Evolutionary conservation across 371 early-diverging fungal genomes (phyloP), one percentile per base, ranked within the genome.

Genomic region (Saksenaea oblongispora): DNA sequence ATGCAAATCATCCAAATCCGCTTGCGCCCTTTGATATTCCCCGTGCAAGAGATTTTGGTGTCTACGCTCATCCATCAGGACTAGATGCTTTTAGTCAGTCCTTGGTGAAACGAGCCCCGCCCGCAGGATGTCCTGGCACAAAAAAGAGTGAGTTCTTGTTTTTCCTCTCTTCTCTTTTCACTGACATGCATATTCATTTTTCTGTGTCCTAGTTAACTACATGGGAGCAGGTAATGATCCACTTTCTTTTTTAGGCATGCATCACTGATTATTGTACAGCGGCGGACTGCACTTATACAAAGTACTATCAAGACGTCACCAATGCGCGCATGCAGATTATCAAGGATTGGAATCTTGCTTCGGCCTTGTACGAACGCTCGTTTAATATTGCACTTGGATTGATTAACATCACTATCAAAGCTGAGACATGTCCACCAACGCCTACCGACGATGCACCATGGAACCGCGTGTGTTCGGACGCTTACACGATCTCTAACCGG

Each of bases 321-420:
- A 73, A 73, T 10, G 92, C 91, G 42, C 77, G 90, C 42, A 80
- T 74, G 65, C 90, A 91, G 66, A 92, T 93, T 28, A 84, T 93
- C 62, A 86, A 84, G 57, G 82, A 90, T 60, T 92, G 89, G 84
- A 91, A 91, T 72, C 85, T 86, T 24, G 93, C 87, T 5, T 91
- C 93, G 18, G 85, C 82, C 2, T 86, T 93, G 4, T 98, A 96
- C 71, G 91, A 94, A 69, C 73, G 84, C 2, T 85, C 91, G 15
- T 94, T 98, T 73, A 96, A 97, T 69, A 84, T 98, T 13, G 84
- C 80, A 5, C 78, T 98, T 34, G 98, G 96, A 0, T 67, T 98
- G 54, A 89, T 95, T 57, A 83, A 91, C 56, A 91, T 97, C 58
- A 85, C 91, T 56, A 80, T 95, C 34, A 86, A 87, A 70, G 72